A percentile compares a stretch with the other conserved stretches of the same genome.
Conservation (phyloP, 2,329 filamentous ascomycete genomes). For the Cylindrodendrum hubeiense region DNA sequence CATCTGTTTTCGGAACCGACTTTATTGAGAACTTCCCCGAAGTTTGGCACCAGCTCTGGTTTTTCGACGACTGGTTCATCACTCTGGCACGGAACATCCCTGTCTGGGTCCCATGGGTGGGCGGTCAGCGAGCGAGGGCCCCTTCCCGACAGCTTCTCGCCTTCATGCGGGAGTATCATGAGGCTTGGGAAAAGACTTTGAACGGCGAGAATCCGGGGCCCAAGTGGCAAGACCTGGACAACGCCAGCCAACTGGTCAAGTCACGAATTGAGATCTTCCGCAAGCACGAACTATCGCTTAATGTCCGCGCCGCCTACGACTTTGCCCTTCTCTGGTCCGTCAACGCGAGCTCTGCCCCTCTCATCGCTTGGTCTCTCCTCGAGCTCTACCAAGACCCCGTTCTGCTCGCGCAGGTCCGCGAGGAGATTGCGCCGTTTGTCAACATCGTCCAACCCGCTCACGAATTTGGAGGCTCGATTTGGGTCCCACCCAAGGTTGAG, state of each 20-base stretch:
- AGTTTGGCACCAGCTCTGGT: constrained; percentile 54
- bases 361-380: constrained; percentile 57
- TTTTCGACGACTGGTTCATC: constrained; percentile 51
- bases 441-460: constrained; percentile 49
- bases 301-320: constrained; percentile 51
- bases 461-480: constrained; percentile 52
- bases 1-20: constrained; percentile 54
- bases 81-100: constrained; percentile 48
- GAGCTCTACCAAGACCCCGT: constrained; percentile 55
- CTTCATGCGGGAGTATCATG: constrained; percentile 50
- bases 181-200: constrained; percentile 50
- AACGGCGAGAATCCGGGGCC: constrained; percentile 47
- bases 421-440: constrained; percentile 52
- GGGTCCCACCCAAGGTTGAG: constrained; percentile 50
- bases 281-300: constrained; percentile 45
- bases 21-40: constrained; percentile 56
- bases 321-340: constrained; percentile 53
- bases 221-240: constrained; percentile 53
- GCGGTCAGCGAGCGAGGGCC: constrained; percentile 47
- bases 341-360: constrained; percentile 53
- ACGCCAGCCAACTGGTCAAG: constrained; percentile 50
- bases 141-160: constrained; percentile 46
- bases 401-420: constrained; percentile 53
- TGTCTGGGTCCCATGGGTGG: constrained; percentile 49
- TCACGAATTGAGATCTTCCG: constrained; percentile 47